These are phyloP conservation scores for Diaporthe aspalathi DNA, from an alignment of 2,329 filamentous ascomycete species.

Conservation along the genomic window DNA sequence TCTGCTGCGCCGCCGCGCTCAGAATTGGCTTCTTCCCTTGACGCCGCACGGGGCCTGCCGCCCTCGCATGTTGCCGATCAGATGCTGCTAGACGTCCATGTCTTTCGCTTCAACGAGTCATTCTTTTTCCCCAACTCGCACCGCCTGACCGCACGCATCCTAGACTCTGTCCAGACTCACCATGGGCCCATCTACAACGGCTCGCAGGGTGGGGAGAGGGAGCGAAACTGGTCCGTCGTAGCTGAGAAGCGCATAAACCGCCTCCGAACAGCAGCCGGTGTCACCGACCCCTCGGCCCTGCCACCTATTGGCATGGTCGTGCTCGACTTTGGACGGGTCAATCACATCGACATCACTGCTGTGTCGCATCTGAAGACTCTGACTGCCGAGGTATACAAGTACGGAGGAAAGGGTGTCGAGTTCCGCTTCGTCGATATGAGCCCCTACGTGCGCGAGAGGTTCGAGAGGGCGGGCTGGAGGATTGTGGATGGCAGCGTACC, in stretches of 20 bases:
- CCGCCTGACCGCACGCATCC: conserved; percentile 58
- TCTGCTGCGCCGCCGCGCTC: conserved; percentile 45
- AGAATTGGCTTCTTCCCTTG: conserved; percentile 44
- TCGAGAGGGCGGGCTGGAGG: conserved; percentile 53
- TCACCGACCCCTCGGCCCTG: conserved; percentile 48
- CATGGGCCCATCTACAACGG: conserved; percentile 54
- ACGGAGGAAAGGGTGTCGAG: conserved; percentile 58
- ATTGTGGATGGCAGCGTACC: conserved; percentile 43
- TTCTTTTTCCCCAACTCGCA: conserved; percentile 73
- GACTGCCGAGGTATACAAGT: conserved; percentile 59
- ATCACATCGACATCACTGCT: conserved; percentile 65
- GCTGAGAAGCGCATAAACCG: conserved; percentile 58
- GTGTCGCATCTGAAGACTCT: conserved; percentile 61
- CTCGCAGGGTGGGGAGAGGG: conserved; percentile 46
- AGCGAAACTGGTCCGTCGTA: conserved; percentile 66
- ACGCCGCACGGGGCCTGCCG: conserved; percentile 42
- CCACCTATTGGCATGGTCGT: conserved; percentile 60
- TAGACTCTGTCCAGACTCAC: conserved; percentile 62
- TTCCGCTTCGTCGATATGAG: conserved; percentile 62
- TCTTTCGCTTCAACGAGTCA: conserved; percentile 68
- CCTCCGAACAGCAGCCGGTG: conserved; percentile 55
- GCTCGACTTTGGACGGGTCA: conserved; percentile 63
- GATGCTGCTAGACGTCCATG: conserved; percentile 56
- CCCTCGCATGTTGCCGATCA: conserved; percentile 49
- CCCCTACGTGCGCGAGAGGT: conserved; percentile 53